Evolutionary conservation across 306 rosid species (phyloP).

Genomic region (Coriaria nepalensis): DNA sequence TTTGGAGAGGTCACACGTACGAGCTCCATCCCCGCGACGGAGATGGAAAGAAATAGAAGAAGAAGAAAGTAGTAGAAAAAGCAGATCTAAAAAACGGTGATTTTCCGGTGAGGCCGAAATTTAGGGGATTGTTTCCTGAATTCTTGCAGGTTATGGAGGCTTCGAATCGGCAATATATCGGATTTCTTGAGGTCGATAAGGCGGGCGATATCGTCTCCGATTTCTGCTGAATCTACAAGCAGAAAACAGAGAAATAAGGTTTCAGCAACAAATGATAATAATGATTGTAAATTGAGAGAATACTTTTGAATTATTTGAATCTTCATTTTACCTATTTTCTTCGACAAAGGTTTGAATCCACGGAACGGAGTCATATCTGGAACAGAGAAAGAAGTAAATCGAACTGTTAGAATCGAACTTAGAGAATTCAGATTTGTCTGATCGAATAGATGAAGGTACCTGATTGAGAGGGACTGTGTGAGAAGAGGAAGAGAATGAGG

Average conservation of each 20-base stretch:
- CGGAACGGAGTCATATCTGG: conserved; percentile 65
- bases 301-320: background rate
- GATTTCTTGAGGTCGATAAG: conserved; percentile 25
- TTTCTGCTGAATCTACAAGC: conserved; percentile 17
- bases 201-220: conserved; percentile 22
- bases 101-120: conserved; percentile 51
- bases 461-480: conserved; percentile 84
- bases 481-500: conserved; percentile 75
- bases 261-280: background rate
- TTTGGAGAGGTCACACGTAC: too few relatives aligned
- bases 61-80: conserved; percentile 2
- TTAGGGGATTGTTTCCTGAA: conserved; percentile 20
- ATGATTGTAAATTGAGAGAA: background rate
- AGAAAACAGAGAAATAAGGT: background rate
- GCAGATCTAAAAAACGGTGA: conserved; percentile 54
- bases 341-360: conserved; percentile 27
- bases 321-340: conserved; percentile 31
- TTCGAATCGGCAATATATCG: conserved; percentile 47
- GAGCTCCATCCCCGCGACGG: too few relatives aligned
- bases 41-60: background rate
- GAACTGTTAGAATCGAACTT: background rate
- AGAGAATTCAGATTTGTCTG: background rate
- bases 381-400: background rate
- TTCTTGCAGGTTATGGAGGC: conserved; percentile 46
- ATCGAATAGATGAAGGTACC: conserved; percentile 19